A percentile compares a stretch with the other conserved stretches of the same genome.
Evolutionary conservation across 1,284 basidiomycete genomes (phyloP).

Genomic region (Tilletia indica): DNA sequence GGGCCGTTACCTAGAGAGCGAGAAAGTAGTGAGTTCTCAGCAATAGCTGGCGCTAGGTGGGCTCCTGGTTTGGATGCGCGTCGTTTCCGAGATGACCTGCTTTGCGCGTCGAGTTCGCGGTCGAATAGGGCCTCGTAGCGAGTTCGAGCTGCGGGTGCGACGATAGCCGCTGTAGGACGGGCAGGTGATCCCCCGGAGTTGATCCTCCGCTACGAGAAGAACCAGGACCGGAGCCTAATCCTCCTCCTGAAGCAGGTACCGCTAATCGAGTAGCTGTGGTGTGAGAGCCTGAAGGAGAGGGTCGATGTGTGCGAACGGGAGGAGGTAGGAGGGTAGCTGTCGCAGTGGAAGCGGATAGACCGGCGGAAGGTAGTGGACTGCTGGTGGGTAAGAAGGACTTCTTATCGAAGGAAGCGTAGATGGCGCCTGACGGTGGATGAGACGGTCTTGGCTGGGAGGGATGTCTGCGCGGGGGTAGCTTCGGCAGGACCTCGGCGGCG

Average conservation of each 20-base stretch:
- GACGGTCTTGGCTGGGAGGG: background rate
- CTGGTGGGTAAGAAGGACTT: background rate
- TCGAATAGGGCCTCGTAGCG: constrained; percentile 11
- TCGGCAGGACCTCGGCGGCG: background rate
- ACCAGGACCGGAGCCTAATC: too few relatives aligned
- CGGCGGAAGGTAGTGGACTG: background rate
- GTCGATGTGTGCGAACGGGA: background rate
- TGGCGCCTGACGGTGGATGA: too few relatives aligned
- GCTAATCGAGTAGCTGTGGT: too few relatives aligned
- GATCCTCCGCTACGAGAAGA: too few relatives aligned
- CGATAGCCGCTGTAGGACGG: background rate
- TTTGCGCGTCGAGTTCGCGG: constrained; percentile 7
- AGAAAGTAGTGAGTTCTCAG: too few relatives aligned
- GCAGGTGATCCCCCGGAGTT: background rate
- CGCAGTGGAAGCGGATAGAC: background rate
- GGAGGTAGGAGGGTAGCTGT: background rate
- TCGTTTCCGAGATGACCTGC: too few relatives aligned
- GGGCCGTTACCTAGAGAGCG: too few relatives aligned
- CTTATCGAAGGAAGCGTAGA: too few relatives aligned
- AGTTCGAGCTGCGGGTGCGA: background rate
- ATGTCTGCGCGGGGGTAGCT: background rate
- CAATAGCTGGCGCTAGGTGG: too few relatives aligned
- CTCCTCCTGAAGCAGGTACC: too few relatives aligned
- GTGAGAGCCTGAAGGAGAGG: background rate
- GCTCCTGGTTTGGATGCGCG: too few relatives aligned